These are phyloP conservation scores for Penicillium goetzii DNA, from an alignment of 495 filamentous ascomycete genomes.

Conservation along the genomic window DNA sequence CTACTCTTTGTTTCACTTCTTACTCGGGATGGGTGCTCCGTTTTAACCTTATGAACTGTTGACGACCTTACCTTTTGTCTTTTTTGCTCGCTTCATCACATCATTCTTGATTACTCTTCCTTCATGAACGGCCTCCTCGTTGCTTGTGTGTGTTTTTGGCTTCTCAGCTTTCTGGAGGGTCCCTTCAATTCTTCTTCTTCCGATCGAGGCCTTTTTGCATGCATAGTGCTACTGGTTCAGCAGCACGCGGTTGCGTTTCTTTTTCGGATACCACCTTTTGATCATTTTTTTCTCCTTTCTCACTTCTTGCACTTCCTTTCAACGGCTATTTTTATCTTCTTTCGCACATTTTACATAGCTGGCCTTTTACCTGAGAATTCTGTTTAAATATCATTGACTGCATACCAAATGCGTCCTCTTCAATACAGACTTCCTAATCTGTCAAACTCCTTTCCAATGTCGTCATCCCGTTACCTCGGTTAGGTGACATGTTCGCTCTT, in stretches of 20 bases:
- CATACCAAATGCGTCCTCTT: background rate
- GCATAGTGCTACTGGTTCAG: constrained; percentile 3
- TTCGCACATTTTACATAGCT: background rate
- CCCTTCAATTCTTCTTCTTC: constrained; percentile 7
- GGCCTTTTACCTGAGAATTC: background rate
- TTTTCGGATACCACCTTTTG: constrained; percentile 26
- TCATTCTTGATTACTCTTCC: constrained; percentile 11
- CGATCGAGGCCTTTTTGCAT: constrained; percentile 28
- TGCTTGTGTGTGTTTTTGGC: constrained; percentile 7
- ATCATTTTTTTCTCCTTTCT: constrained; percentile 8
- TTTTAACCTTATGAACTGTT: constrained; percentile 44
- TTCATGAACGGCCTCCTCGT: constrained; percentile 20
- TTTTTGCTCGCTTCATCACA: constrained; percentile 12
- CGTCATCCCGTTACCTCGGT: constrained; percentile 28
- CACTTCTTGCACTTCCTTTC: background rate
- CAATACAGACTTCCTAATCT: background rate
- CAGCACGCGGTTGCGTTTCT: constrained; percentile 22
- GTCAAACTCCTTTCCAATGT: constrained; percentile 12
- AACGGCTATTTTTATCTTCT: constrained; percentile 1
- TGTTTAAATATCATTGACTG: background rate
- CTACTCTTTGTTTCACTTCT: constrained; percentile 19
- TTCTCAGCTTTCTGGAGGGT: constrained; percentile 13
- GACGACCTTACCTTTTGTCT: constrained; percentile 35
- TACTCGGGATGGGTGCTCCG: constrained; percentile 26
- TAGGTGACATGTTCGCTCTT: background rate